Percentiles rank a stretch among this genome's conserved stretches.
phyloP scores from a whole-genome alignment of 805 yeast genomes.

The Saturnispora halmiae region DNA sequence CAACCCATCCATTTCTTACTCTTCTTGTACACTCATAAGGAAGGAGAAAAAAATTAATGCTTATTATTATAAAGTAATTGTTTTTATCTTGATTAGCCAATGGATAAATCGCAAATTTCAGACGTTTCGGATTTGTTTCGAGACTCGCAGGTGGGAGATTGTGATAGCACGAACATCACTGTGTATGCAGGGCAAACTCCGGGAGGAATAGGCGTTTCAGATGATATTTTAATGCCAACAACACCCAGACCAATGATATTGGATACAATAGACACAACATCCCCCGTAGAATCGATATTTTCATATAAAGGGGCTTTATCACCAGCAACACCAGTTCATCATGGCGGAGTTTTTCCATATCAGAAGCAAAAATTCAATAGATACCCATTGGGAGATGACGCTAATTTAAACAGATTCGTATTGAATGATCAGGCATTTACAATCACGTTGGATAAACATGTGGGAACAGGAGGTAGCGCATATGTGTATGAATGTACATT shows the following conservation, averaged over 20 bases:
- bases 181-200: not conserved
- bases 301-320: slow-evolving; percentile 2
- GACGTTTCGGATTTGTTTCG: not conserved
- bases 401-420: slow-evolving; percentile 16
- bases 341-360: not conserved
- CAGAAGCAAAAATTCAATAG: slow-evolving; percentile 1
- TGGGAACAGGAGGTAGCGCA: slow-evolving; percentile 27
- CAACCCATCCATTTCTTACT: not conserved
- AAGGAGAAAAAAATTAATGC: too few species aligned
- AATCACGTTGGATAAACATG: slow-evolving; percentile 13
- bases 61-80: too few species aligned
- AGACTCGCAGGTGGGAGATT: not conserved
- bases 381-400: slow-evolving; percentile 15
- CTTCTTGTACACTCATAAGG: too few species aligned
- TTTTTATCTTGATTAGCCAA: not conserved
- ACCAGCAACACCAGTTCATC: not conserved
- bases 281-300: slow-evolving; percentile 5
- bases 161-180: not conserved
- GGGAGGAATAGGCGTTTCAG: not conserved
- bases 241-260: slow-evolving; percentile 3
- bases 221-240: not conserved
- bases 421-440: slow-evolving; percentile 17
- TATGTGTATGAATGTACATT: slow-evolving; percentile 22
- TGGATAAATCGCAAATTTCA: not conserved
- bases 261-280: slow-evolving; percentile 7